Evolutionary conservation across 1,139 yeast genomes (phyloP), one percentile per base, ranked within the genome.

Genomic region (Hansenula sp.): DNA sequence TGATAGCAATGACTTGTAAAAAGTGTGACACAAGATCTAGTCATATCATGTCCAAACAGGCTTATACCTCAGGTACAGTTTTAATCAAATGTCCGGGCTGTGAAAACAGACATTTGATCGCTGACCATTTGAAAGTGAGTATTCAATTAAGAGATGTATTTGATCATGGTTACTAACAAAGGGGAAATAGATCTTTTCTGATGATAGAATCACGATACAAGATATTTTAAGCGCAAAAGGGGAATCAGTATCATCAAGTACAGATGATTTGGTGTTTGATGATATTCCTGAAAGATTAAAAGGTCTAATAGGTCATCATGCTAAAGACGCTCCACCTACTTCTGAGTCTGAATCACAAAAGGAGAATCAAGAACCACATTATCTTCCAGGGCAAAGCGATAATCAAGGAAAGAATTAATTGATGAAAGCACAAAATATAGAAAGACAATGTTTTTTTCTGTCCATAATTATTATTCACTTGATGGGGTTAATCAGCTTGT

Each of bases 1-100:
- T 90, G 83, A 76, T 93, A 28, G 93, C 96, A 0, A 91, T 93
- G 66, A 93, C 97, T 0, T 93, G 99, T 65, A 93, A 90, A 62
- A 80, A 81, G 54, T 93, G 99, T 66, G 76, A 79, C 42, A 79
- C 87, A 8, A 70, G 98, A 45, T 88, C 96, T 0, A 80, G 91
- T 3, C 98, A 93, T 60, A 76, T 83, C 4, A 83, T 93, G 58
- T 86, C 96, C 16, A 91, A 90, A 54, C 98, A 93, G 63, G 91
- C 97, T 0, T 93, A 93, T 61, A 78, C 83, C 21, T 72, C 74
- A 25, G 99, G 99, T 1, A 83, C 96, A 0, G 96, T 93, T 4
- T 68, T 89, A 44, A 84, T 93, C 32, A 91, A 89, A 59, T 93
- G 98, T 60, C 98, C 98, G 0, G 86, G 90, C 11, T 91, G 99